These are phyloP conservation scores for Hypoxylon rickii DNA, from an alignment of 495 filamentous ascomycete species.

Conservation along the genomic window DNA sequence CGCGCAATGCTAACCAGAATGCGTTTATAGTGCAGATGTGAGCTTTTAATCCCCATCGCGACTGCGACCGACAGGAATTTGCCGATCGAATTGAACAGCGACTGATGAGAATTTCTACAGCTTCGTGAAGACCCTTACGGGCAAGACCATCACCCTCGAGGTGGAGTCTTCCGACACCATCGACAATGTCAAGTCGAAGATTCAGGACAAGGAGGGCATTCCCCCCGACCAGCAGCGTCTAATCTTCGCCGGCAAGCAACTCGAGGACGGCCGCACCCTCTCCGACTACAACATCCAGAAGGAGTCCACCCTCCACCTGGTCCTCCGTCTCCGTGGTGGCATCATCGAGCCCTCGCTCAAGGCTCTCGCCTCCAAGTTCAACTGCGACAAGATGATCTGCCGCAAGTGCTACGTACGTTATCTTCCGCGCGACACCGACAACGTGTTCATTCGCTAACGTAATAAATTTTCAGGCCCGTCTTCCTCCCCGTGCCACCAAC, in stretches of 20 bases:
- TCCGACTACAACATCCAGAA: conserved; percentile 99
- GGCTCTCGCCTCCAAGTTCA: conserved; percentile 97
- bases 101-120: conserved; percentile 56
- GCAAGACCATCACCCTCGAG: conserved; percentile 99
- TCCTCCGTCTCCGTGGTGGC: conserved; percentile 98
- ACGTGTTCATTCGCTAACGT: neutral
- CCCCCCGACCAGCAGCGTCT: conserved; percentile 98
- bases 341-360: conserved; percentile 99
- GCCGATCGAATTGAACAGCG: conserved; percentile 15
- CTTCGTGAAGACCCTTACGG: conserved; percentile 97
- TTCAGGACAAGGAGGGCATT: conserved; percentile 99
- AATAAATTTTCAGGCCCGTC: conserved; percentile 71
- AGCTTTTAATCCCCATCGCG: conserved; percentile 23
- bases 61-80: conserved; percentile 5
- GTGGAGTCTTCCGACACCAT: conserved; percentile 99
- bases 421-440: neutral
- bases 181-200: conserved; percentile 97
- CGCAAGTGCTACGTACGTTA: conserved; percentile 96
- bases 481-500: conserved; percentile 98
- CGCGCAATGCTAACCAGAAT: conserved; percentile 9
- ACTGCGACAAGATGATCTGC: conserved; percentile 99
- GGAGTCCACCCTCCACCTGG: conserved; percentile 99
- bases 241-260: conserved; percentile 99
- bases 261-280: conserved; percentile 98
- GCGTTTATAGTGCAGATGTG: conserved; percentile 48